Conservation (phyloP, 1,284 basidiomycete genomes). For the Leccinum subrobustum region DNA sequence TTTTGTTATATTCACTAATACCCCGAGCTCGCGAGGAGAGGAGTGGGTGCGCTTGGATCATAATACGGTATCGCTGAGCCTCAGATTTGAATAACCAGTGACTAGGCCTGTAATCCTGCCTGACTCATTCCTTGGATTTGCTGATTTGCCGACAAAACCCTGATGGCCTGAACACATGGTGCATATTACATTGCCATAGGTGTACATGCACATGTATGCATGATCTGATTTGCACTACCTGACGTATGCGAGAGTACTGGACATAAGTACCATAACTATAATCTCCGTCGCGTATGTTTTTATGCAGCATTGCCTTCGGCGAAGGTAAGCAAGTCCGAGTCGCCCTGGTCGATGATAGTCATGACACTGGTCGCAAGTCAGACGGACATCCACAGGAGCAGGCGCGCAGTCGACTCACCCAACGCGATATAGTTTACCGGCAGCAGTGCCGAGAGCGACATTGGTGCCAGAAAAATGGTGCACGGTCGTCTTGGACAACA, state of each 20-base stretch:
- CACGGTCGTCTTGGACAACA: constrained; percentile 97
- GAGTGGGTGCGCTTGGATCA: background rate
- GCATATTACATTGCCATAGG: background rate
- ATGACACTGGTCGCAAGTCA: constrained; percentile 68
- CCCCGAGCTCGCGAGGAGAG: background rate
- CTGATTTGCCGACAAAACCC: background rate
- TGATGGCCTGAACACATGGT: background rate
- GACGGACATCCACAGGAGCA: constrained; percentile 1
- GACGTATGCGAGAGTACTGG: background rate
- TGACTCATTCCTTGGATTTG: background rate
- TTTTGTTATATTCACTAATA: constrained; percentile 1
- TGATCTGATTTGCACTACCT: constrained; percentile 1
- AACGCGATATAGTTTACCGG: constrained; percentile 99
- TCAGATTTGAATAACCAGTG: background rate
- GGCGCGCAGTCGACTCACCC: constrained; percentile 58
- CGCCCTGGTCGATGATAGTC: constrained; percentile 96
- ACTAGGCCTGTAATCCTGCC: background rate
- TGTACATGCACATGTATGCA: constrained; percentile 5
- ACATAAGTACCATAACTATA: constrained; percentile 6
- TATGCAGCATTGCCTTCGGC: constrained; percentile 62
- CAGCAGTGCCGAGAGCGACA: constrained; percentile 97
- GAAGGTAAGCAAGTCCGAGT: constrained; percentile 89
- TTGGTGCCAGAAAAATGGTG: constrained; percentile 98
- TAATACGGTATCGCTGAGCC: background rate
- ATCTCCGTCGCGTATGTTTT: constrained; percentile 12